Base-by-base conservation (phyloP, 2,329 filamentous ascomycete species). In the Lizonia empirigonia region DNA sequence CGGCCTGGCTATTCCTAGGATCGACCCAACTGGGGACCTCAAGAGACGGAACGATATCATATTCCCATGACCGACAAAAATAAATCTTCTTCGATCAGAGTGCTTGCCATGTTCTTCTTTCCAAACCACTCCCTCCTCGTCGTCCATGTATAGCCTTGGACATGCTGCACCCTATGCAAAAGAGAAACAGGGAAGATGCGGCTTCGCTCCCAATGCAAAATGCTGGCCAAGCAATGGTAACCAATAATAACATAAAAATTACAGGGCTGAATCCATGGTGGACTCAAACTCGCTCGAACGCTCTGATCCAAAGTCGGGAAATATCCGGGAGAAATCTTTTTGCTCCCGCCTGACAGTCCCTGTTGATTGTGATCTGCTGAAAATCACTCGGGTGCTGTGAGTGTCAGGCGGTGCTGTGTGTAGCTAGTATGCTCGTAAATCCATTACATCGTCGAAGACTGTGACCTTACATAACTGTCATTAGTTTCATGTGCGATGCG, bases 401-500 rank as follows among this genome's bases (percentile, higher is more conserved):
- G 19, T 39, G 19, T 35, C 19, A 49, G 37, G 40, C 35, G 30
- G 40, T 44, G 36, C 38, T 44, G 44, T 51, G 38, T 34, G 33
- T 44, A 41, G 39, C 44, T 50, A 50, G 50, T 49, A 50, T 51
- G 51, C 56, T 63, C 54, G 55, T 53, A 39, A 51, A 54, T 50
- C 51, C 47, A 35, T 51, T 36, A 42, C 46, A 50, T 55, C 49
- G 29, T 54, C n/a, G 46, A 52, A 37, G 32, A 41, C 50, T 49
- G 35, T 32, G 39, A 49, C 33, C 9, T 46, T 69, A 74, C 68
- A 72, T 73, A 55, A 74, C 69, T 47, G 70, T 74, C 72, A 74
- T 73, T 66, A 73, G 62, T 64, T 73, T 72, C 69, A 72, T 72
- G 45, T 72, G 69, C 49, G 64, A 59, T 42, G 67, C 59, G 52